Conservation (phyloP, 805 yeast genomes). For the Huiozyma sinensis region DNA sequence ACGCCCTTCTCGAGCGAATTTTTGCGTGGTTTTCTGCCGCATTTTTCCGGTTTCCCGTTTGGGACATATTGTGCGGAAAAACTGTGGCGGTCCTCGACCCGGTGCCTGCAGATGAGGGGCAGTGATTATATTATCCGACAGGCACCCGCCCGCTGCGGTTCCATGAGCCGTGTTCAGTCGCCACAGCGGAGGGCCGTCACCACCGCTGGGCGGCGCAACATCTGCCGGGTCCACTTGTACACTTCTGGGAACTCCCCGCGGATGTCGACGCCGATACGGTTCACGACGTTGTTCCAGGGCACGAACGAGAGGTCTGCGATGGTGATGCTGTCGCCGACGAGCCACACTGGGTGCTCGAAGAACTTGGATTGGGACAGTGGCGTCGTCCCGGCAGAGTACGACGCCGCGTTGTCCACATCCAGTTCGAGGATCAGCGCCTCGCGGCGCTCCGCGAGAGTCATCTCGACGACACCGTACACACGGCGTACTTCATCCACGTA, state of each 20-base stretch:
- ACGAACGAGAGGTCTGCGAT: conserved; percentile 89
- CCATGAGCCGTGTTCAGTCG: too few relatives aligned
- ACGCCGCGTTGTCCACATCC: conserved; percentile 78
- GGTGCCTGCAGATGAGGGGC: too few relatives aligned
- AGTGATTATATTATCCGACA: too few relatives aligned
- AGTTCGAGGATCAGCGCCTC: conserved; percentile 84
- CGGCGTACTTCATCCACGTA: conserved; percentile 88
- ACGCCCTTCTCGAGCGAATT: too few relatives aligned
- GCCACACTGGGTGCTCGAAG: conserved; percentile 91
- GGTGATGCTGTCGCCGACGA: conserved; percentile 74
- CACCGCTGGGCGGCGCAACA: conserved; percentile 94
- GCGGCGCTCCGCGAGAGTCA: conserved; percentile 87
- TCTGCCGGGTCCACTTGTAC: conserved; percentile 87
- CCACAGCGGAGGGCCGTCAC: conserved; percentile 68
- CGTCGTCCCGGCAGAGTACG: conserved; percentile 79
- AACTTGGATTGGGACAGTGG: conserved; percentile 76
- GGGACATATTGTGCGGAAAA: too few relatives aligned
- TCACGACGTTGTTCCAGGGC: conserved; percentile 95
- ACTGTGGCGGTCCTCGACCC: too few relatives aligned
- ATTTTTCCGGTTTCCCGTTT: too few relatives aligned
- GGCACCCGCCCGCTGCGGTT: too few relatives aligned
- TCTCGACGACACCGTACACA: conserved; percentile 87
- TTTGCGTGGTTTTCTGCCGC: too few relatives aligned
- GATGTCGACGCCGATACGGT: conserved; percentile 79
- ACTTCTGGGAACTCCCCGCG: conserved; percentile 89